phyloP scores from a whole-genome alignment of 2,329 filamentous ascomycete species.

The Penicillium sp. region DNA sequence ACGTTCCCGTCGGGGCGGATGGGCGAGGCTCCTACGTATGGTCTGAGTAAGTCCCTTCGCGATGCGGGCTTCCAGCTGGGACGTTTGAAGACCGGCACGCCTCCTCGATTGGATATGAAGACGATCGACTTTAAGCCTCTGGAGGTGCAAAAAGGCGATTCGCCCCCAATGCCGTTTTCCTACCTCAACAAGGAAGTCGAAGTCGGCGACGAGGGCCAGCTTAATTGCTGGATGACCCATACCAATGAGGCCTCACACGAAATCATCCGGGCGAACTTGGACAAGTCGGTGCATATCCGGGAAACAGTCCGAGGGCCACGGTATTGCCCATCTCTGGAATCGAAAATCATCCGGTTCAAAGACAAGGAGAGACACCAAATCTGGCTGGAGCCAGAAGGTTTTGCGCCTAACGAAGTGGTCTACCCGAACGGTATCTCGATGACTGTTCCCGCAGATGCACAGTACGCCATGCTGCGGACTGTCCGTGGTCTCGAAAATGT shows the following conservation, averaged over 20 bases:
- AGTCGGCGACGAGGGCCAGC: slow-evolving; percentile 67
- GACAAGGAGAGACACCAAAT: slow-evolving; percentile 81
- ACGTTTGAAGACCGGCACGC: slow-evolving; percentile 91
- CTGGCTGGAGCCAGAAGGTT: slow-evolving; percentile 96
- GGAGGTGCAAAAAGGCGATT: slow-evolving; percentile 74
- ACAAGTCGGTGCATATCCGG: slow-evolving; percentile 93
- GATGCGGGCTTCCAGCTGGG: slow-evolving; percentile 88
- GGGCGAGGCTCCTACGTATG: slow-evolving; percentile 89
- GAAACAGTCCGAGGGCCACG: slow-evolving; percentile 91
- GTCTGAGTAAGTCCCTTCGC: slow-evolving; percentile 82
- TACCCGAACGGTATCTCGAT: slow-evolving; percentile 98
- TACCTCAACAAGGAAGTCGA: slow-evolving; percentile 78
- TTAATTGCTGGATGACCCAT: slow-evolving; percentile 82
- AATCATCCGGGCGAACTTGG: slow-evolving; percentile 82
- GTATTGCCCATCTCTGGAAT: slow-evolving; percentile 93
- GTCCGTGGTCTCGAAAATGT: slow-evolving; percentile 86
- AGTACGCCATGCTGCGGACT: slow-evolving; percentile 79
- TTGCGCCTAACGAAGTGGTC: slow-evolving; percentile 75
- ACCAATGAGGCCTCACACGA: slow-evolving; percentile 82
- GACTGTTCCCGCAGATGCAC: slow-evolving; percentile 87
- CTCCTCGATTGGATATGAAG: slow-evolving; percentile 76
- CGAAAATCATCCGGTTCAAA: slow-evolving; percentile 85
- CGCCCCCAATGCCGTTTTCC: slow-evolving; percentile 85
- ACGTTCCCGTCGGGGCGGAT: slow-evolving; percentile 84
- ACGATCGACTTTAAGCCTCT: slow-evolving; percentile 77